Percentiles rank a stretch among this genome's conserved stretches.
These are phyloP conservation scores for Alternaria infectoria DNA, from an alignment of 2,329 filamentous ascomycete species.

Conservation along the genomic window DNA sequence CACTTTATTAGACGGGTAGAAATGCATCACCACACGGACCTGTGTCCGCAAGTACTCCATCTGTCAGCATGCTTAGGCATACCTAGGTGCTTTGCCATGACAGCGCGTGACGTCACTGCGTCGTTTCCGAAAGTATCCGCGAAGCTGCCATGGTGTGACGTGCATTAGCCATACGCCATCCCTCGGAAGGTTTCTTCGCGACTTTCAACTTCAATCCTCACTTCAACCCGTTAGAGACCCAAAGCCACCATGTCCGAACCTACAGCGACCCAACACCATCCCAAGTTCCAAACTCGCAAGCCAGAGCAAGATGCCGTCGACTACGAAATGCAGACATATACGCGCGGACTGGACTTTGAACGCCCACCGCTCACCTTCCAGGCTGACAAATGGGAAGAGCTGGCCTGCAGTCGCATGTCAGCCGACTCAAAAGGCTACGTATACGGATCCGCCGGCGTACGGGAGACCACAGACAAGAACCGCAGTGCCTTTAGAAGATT, in stretches of 20 bases:
- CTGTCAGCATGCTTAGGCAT: not conserved
- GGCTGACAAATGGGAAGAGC: conserved; percentile 24
- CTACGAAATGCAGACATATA: conserved; percentile 41
- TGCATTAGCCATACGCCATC: not conserved
- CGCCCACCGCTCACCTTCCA: conserved; percentile 44
- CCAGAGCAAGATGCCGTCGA: conserved; percentile 24
- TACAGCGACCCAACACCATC: conserved; percentile 12
- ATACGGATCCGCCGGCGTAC: conserved; percentile 40
- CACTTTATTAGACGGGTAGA: not conserved
- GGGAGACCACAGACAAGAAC: conserved; percentile 42
- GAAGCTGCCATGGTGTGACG: conserved; percentile 2
- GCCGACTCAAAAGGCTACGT: conserved; percentile 44
- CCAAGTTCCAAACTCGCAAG: conserved; percentile 12
- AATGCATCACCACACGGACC: not conserved
- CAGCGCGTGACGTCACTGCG: not conserved
- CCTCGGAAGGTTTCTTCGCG: not conserved
- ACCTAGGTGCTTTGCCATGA: not conserved
- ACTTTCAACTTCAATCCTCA: not conserved
- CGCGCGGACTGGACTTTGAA: conserved; percentile 41
- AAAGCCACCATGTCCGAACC: conserved; percentile 14
- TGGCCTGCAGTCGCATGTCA: conserved; percentile 36
- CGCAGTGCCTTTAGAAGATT: conserved; percentile 31
- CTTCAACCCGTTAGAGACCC: not conserved
- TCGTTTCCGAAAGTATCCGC: not conserved
- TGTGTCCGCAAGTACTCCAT: not conserved